Base-by-base conservation (phyloP, 257 asterid species). In the Nemophila menziesii region DNA sequence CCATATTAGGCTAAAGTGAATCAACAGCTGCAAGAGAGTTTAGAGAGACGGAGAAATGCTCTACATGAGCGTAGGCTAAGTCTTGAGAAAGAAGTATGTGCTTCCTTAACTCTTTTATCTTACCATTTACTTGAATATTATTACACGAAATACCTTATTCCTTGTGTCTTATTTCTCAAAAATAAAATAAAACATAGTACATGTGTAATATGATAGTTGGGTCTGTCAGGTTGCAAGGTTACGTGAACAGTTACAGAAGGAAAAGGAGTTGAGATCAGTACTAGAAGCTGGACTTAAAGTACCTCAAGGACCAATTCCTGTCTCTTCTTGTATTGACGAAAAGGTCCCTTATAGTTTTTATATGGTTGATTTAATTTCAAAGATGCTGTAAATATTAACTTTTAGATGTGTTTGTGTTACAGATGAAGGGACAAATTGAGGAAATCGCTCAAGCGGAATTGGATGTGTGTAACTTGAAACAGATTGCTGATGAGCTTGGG, bases 61-160 rank as follows among this genome's bases (percentile, higher is more conserved):
- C 54, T 85, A 74, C 78, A 57, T 39, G 82, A 73, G 58, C 81
- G 74, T n/a, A 93, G 92, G 43, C 47, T 71, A 46, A 78, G 68
- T 68, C 96, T 90, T 51, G 92, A 85, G 72, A 78, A 78, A 61
- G 94, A 90, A 44, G 99, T 90, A 75, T 54, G 69, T 66, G 26
- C 46, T 41, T 46, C 12, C 7, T 29, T 10, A 29, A 29, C 36
- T 29, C 33, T 24, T n/a, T 24, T 24, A 29, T 29, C 9, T 29
- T 29, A 29, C 36, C 36, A 10, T 29, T 5, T 29, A 29, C 12
- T 29, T 29, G 36, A 7, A 29, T 2, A 29, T 7, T 29, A 29
- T 29, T 29, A 29, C 9, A 29, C 12, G 2, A 29, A 26, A 29
- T 29, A 29, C 36, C 36, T 29, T 29, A 7, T 29, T 29, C 2